phyloP scores from a whole-genome alignment of 805 yeast species.

The Yamadazyma nakazawae region DNA sequence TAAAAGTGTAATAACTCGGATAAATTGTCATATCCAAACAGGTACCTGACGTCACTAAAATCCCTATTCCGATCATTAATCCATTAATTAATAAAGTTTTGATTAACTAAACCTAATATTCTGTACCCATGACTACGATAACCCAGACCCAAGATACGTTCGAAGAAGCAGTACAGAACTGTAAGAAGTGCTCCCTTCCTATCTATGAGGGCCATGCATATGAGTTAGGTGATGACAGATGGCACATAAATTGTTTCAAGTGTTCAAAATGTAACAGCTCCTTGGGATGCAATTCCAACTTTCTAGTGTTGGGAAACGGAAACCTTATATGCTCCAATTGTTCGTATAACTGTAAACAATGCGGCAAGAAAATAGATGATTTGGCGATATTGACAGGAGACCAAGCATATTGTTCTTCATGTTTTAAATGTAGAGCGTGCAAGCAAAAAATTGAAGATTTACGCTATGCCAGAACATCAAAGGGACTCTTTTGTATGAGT shows the following conservation, averaged over 20 bases:
- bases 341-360: conserved; percentile 84
- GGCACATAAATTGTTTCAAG: conserved; percentile 92
- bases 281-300: conserved; percentile 83
- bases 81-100: too few species aligned
- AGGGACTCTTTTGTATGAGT: conserved; percentile 87
- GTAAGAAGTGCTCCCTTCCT: conserved; percentile 41
- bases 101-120: neutral
- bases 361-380: conserved; percentile 85
- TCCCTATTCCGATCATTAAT: too few species aligned
- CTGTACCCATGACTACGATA: conserved; percentile 2
- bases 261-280: conserved; percentile 81
- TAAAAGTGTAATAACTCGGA: neutral
- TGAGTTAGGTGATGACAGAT: conserved; percentile 88
- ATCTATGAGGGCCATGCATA: conserved; percentile 92
- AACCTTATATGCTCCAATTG: conserved; percentile 86
- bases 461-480: conserved; percentile 87
- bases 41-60: too few species aligned
- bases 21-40: too few species aligned
- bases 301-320: conserved; percentile 90
- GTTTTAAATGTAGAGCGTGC: conserved; percentile 89
- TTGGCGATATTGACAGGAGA: conserved; percentile 93
- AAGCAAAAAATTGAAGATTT: conserved; percentile 81
- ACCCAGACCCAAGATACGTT: conserved; percentile 9
- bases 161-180: conserved; percentile 22
- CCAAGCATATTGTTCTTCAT: conserved; percentile 86